Evolutionary conservation across 2,329 filamentous ascomycete genomes (phyloP).

Genomic region (Monosporascus sp.): DNA sequence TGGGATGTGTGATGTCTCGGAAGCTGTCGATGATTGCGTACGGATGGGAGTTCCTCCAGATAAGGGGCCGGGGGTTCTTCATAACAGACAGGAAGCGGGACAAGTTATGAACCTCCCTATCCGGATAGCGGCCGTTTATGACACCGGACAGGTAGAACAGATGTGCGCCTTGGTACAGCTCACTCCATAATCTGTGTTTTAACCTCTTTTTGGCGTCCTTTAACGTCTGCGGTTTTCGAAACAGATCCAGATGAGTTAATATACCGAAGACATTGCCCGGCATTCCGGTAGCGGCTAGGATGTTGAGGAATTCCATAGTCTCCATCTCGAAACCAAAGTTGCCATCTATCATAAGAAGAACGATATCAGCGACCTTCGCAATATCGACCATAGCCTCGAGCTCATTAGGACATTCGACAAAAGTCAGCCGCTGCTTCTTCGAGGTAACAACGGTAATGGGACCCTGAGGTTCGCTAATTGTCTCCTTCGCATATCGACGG

Average conservation of each 20-base stretch:
- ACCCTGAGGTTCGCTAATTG: constrained; percentile 80
- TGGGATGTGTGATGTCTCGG: constrained; percentile 90
- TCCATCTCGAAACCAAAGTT: constrained; percentile 99
- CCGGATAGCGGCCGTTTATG: constrained; percentile 92
- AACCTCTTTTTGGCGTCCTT: constrained; percentile 93
- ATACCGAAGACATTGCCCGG: constrained; percentile 98
- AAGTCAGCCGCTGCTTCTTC: constrained; percentile 90
- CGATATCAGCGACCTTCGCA: constrained; percentile 95
- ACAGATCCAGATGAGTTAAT: constrained; percentile 90
- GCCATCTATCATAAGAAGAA: constrained; percentile 95
- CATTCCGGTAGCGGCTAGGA: constrained; percentile 92
- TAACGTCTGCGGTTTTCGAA: constrained; percentile 86
- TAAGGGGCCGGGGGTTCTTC: constrained; percentile 95
- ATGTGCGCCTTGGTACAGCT: constrained; percentile 94
- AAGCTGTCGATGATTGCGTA: constrained; percentile 93
- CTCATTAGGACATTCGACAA: constrained; percentile 95
- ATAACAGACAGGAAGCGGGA: constrained; percentile 95
- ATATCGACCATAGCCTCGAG: constrained; percentile 95
- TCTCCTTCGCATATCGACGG: constrained; percentile 92
- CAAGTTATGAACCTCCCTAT: constrained; percentile 92
- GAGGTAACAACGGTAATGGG: constrained; percentile 95
- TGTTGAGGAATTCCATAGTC: constrained; percentile 98
- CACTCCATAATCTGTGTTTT: constrained; percentile 94
- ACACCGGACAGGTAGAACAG: constrained; percentile 96
- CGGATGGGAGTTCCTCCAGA: constrained; percentile 95